These are phyloP conservation scores for Suillus discolor DNA, from an alignment of 768 basidiomycete species.

Conservation along the genomic window DNA sequence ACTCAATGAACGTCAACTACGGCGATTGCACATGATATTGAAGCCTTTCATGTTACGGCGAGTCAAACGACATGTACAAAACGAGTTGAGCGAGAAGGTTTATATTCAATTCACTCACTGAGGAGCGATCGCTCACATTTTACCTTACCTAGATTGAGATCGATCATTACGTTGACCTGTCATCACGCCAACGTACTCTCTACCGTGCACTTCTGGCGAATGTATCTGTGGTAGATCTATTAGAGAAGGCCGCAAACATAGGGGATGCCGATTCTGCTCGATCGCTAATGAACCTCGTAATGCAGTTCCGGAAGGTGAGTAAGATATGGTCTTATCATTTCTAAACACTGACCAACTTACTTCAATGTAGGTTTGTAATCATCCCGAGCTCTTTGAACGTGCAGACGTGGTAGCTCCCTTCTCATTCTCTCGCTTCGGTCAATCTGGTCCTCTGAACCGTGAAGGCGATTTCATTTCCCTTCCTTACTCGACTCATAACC, in stretches of 20 bases:
- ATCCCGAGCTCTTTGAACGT: conserved; percentile 96
- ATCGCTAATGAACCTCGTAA: conserved; percentile 97
- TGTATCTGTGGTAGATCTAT: conserved; percentile 91
- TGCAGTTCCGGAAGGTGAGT: conserved; percentile 96
- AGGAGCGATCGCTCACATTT: conserved; percentile 88
- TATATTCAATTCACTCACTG: conserved; percentile 35
- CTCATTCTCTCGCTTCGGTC: conserved; percentile 83
- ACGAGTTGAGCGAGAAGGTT: conserved; percentile 98
- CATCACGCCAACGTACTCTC: conserved; percentile 86
- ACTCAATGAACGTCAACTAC: conserved; percentile 92
- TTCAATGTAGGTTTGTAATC: conserved; percentile 82
- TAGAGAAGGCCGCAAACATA: conserved; percentile 90
- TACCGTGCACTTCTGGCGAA: conserved; percentile 91
- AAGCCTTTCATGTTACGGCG: conserved; percentile 99
- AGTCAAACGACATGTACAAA: conserved; percentile 98
- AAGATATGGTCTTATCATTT: conserved; percentile 3
- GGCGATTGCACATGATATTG: conserved; percentile 96
- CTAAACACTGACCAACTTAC: background rate
- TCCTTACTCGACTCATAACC: conserved; percentile 86
- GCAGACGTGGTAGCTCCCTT: conserved; percentile 95
- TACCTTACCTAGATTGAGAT: conserved; percentile 87
- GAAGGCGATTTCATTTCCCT: conserved; percentile 85
- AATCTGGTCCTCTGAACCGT: conserved; percentile 78
- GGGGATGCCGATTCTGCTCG: conserved; percentile 91
- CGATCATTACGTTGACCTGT: conserved; percentile 93